These are phyloP conservation scores for Vigna reflexopilosa DNA, from an alignment of 306 rosid genomes.

Conservation along the genomic window DNA sequence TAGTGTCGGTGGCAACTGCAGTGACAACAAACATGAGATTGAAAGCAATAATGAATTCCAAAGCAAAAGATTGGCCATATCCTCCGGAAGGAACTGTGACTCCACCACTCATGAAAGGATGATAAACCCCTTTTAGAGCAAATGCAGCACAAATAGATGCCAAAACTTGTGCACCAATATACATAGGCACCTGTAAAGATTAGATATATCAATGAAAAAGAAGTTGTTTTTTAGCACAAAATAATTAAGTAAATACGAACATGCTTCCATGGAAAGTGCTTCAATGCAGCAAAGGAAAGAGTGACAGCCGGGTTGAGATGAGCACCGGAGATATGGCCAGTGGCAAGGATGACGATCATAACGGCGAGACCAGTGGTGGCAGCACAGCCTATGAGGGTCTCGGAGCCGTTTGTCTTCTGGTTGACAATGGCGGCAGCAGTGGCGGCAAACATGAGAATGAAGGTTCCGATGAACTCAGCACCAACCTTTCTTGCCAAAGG, in stretches of 20 bases:
- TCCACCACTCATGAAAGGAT: constrained; percentile 69
- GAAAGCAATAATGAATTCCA: constrained; percentile 79
- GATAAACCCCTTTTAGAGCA: constrained; percentile 52
- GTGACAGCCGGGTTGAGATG: constrained; percentile 92
- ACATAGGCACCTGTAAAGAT: constrained; percentile 64
- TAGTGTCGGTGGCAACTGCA: constrained; percentile 89
- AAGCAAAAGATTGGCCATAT: constrained; percentile 77
- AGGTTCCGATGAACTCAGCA: constrained; percentile 89
- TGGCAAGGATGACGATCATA: constrained; percentile 80
- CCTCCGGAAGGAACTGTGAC: constrained; percentile 83
- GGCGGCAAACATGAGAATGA: constrained; percentile 72
- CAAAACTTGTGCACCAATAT: constrained; percentile 74
- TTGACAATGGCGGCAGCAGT: constrained; percentile 84
- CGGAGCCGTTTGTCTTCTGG: constrained; percentile 74
- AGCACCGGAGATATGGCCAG: constrained; percentile 93
- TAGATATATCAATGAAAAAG: neutral
- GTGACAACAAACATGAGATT: constrained; percentile 96
- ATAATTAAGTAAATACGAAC: neutral
- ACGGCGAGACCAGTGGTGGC: constrained; percentile 78
- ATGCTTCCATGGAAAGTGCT: constrained; percentile 87
- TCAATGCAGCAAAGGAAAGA: constrained; percentile 86
- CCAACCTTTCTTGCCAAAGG: constrained; percentile 87
- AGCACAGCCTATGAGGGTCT: constrained; percentile 76
- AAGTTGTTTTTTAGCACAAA: neutral
- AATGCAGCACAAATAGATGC: constrained; percentile 80